Percentiles rank a stretch among this genome's conserved stretches.
Conservation (phyloP, 2,329 filamentous ascomycete genomes). For the Leptographium procerum region DNA sequence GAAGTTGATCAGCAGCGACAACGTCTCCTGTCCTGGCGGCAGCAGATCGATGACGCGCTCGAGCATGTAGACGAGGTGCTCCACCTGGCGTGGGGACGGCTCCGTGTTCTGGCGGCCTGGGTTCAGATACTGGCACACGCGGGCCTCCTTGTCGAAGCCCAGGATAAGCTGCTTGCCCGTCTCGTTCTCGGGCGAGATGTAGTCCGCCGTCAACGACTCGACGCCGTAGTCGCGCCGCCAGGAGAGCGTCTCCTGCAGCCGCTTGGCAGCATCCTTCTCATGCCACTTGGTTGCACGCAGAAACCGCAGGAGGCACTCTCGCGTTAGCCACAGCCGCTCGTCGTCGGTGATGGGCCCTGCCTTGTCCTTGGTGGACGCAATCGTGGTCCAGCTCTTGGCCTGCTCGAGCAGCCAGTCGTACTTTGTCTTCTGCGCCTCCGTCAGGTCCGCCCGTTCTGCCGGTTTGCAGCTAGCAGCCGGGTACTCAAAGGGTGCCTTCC, state of each 20-base stretch:
- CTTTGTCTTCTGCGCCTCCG: conserved; percentile 66
- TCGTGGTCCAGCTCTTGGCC: conserved; percentile 58
- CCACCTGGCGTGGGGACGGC: conserved; percentile 70
- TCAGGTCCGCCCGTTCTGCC: conserved; percentile 46
- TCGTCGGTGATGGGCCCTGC: conserved; percentile 58
- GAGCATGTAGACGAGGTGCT: conserved; percentile 93
- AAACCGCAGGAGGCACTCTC: conserved; percentile 85
- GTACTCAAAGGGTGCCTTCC: conserved; percentile 37
- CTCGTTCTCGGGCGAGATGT: conserved; percentile 88
- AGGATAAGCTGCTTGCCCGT: conserved; percentile 89
- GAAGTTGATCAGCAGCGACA: conserved; percentile 87
- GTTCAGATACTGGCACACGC: conserved; percentile 86
- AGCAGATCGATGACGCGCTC: conserved; percentile 83
- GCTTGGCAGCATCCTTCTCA: conserved; percentile 60
- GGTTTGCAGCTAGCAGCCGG: conserved; percentile 49
- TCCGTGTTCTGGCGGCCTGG: conserved; percentile 91
- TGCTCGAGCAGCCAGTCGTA: conserved; percentile 65
- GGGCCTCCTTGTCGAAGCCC: conserved; percentile 73
- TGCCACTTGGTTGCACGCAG: conserved; percentile 90
- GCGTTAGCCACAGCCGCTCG: conserved; percentile 83
- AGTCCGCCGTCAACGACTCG: conserved; percentile 66
- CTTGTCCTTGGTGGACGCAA: conserved; percentile 48
- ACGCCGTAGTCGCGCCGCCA: conserved; percentile 91
- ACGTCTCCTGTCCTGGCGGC: conserved; percentile 73
- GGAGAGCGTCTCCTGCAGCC: conserved; percentile 67